Conservation (phyloP, 352 stramenopile species). For the Phytophthora brassicae region DNA sequence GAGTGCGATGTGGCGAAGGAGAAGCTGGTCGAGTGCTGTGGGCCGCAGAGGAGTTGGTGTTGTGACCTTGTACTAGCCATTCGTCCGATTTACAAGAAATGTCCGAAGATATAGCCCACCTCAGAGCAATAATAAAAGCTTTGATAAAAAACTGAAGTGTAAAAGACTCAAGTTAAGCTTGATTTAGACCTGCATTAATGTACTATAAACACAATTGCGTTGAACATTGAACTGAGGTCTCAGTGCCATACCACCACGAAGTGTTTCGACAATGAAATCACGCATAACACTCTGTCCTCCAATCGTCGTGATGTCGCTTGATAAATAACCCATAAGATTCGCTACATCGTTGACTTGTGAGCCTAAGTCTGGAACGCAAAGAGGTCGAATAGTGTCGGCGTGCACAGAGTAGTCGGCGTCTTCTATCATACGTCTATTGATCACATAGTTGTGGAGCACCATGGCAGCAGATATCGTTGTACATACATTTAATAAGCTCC, state of each 20-base stretch:
- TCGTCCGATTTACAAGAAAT: not conserved
- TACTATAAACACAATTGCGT: not conserved
- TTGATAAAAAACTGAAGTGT: not conserved
- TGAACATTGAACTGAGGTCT: not conserved
- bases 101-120: not conserved
- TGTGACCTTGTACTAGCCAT: no score
- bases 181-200: no score
- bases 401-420: no score
- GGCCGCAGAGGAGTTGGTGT: no score
- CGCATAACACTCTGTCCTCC: not conserved
- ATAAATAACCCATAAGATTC: constrained; percentile 15
- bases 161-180: not conserved
- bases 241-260: not conserved
- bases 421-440: not conserved
- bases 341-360: no score
- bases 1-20: no score
- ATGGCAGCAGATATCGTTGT: not conserved
- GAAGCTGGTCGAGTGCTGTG: no score
- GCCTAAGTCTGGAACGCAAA: not conserved
- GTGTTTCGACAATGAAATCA: not conserved
- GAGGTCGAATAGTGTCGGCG: no score
- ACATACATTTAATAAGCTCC: not conserved
- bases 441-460: constrained; percentile 1
- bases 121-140: not conserved
- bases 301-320: not conserved